These are phyloP conservation scores for Conoideocrella luteorostrata DNA, from an alignment of 2,329 filamentous ascomycete genomes.

Conservation along the genomic window DNA sequence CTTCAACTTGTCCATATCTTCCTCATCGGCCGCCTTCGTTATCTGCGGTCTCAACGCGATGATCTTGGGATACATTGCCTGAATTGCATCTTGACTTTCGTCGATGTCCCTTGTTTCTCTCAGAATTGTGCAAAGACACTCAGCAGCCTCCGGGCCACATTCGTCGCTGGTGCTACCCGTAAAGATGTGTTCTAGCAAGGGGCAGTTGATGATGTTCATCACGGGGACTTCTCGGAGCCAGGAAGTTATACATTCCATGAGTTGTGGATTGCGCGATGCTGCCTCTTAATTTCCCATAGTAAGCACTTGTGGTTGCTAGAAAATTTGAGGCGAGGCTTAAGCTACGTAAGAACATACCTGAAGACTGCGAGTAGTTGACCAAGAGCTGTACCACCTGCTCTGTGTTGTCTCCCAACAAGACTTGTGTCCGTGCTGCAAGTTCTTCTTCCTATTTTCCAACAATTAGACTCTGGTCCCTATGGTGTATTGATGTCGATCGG, in stretches of 20 bases:
- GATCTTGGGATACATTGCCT: conserved; percentile 74
- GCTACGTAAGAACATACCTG: conserved; percentile 51
- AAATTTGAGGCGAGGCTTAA: background rate
- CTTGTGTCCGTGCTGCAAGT: conserved; percentile 74
- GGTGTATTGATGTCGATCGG: conserved; percentile 27
- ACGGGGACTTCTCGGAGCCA: conserved; percentile 94
- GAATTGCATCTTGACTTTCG: conserved; percentile 76
- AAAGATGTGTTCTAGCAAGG: conserved; percentile 75
- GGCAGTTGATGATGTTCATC: conserved; percentile 74
- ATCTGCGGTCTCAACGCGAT: conserved; percentile 73
- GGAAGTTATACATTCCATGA: conserved; percentile 92
- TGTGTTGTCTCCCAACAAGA: conserved; percentile 86
- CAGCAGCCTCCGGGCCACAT: conserved; percentile 81
- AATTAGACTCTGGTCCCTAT: conserved; percentile 29
- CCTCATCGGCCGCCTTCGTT: conserved; percentile 64
- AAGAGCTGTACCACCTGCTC: conserved; percentile 80
- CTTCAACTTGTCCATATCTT: conserved; percentile 81
- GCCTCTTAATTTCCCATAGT: conserved; percentile 41
- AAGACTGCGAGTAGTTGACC: conserved; percentile 86
- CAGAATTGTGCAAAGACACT: conserved; percentile 88
- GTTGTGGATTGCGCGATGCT: conserved; percentile 78
- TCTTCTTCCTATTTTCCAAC: conserved; percentile 80
- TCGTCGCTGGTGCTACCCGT: conserved; percentile 67
- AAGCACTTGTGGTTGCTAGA: background rate
- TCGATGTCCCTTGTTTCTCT: conserved; percentile 91